Conservation (phyloP, 2,329 filamentous ascomycete species). For the Fonsecaea erecta region DNA sequence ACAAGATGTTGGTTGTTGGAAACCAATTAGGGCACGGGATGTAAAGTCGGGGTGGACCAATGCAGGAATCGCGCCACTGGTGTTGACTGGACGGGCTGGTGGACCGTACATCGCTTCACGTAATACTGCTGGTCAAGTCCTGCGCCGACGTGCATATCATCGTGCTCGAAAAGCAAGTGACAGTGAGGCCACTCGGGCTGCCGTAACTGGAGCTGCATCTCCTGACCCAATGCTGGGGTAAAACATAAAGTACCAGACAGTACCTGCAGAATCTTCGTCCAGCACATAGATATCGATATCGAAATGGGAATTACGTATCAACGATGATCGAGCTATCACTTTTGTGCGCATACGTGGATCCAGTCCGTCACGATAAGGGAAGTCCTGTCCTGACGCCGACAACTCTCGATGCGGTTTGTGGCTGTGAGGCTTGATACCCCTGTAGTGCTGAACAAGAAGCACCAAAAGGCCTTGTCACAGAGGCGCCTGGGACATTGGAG, state of each 20-base stretch:
- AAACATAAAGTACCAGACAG: neutral
- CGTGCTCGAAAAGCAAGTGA: neutral
- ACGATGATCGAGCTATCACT: neutral
- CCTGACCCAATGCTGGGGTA: neutral
- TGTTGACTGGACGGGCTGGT: neutral
- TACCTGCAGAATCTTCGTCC: neutral
- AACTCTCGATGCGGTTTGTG: neutral
- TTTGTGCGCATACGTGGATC: neutral
- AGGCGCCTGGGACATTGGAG: neutral
- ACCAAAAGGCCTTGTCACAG: neutral
- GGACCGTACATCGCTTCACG: neutral
- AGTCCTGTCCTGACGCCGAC: neutral
- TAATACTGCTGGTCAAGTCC: neutral
- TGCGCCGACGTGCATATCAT: neutral
- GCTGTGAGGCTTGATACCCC: neutral
- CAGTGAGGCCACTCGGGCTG: neutral
- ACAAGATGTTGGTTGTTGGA: neutral
- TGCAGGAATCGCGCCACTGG: neutral
- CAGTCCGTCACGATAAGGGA: neutral
- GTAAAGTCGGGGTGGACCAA: neutral
- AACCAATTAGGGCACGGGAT: neutral
- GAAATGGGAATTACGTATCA: neutral
- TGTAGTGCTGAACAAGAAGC: neutral
- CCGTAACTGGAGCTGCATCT: neutral
- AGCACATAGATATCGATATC: neutral